A percentile compares a stretch with the other conserved stretches of the same genome.
These are phyloP conservation scores for Chrysoporthe puriensis DNA, from an alignment of 2,329 filamentous ascomycete species.

Conservation along the genomic window DNA sequence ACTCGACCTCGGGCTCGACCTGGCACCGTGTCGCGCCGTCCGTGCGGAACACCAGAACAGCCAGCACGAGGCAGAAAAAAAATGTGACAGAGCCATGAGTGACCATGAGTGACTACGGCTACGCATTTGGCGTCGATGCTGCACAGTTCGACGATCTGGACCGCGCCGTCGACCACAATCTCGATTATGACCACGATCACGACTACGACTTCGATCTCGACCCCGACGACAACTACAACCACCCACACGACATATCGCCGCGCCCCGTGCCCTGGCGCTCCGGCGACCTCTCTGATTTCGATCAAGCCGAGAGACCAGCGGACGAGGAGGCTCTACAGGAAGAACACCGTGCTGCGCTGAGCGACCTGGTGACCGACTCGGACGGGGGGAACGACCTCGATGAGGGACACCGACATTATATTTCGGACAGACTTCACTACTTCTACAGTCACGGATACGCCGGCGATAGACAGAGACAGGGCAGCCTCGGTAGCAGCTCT, in stretches of 20 bases:
- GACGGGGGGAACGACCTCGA: slow-evolving; percentile 8
- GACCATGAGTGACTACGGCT: slow-evolving; percentile 8
- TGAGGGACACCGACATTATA: neutral
- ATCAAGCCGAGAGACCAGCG: neutral
- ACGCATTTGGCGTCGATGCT: neutral
- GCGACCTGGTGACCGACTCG: slow-evolving; percentile 11
- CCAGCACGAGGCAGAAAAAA: slow-evolving; percentile 1
- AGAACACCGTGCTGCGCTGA: neutral
- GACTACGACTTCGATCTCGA: neutral
- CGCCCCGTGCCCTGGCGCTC: neutral
- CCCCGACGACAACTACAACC: neutral
- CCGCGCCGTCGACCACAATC: slow-evolving; percentile 9
- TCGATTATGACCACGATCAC: slow-evolving; percentile 16
- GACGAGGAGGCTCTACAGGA: neutral
- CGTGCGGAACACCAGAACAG: neutral
- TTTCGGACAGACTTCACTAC: neutral
- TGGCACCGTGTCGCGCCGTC: neutral
- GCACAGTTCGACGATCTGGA: slow-evolving; percentile 3
- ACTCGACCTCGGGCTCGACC: neutral
- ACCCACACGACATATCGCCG: neutral
- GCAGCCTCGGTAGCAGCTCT: neutral
- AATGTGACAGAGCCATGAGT: neutral
- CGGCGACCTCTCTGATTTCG: neutral
- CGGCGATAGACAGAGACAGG: neutral
- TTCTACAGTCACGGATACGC: neutral